phyloP scores from a whole-genome alignment of 2,329 filamentous ascomycete species.

The Fusarium sp. region DNA sequence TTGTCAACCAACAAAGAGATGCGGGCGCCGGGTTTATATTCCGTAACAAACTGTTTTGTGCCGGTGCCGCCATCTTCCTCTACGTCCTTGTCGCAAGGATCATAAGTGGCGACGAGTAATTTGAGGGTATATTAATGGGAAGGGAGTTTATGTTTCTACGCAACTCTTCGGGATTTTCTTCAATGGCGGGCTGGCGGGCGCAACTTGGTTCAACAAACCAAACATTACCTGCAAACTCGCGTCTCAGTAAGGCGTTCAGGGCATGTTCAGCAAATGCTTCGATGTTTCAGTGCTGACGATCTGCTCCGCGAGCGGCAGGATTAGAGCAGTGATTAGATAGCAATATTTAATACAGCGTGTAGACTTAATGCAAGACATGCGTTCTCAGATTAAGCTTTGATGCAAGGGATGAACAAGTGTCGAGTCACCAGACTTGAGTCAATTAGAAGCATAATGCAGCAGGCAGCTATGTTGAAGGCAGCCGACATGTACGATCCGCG shows the following conservation, averaged over 20 bases:
- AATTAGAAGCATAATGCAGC: background rate
- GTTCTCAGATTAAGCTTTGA: background rate
- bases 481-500: background rate
- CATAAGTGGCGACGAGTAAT: slow-evolving; percentile 62
- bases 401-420: background rate
- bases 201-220: slow-evolving; percentile 36
- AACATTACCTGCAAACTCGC: slow-evolving; percentile 33
- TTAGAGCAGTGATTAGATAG: slow-evolving; percentile 18
- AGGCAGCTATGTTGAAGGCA: background rate
- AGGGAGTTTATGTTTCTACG: slow-evolving; percentile 4
- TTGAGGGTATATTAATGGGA: background rate
- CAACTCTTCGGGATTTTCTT: slow-evolving; percentile 14
- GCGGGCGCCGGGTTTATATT: slow-evolving; percentile 85
- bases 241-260: slow-evolving; percentile 43
- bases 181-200: slow-evolving; percentile 29
- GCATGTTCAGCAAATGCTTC: slow-evolving; percentile 29
- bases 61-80: slow-evolving; percentile 75
- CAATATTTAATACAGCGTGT: slow-evolving; percentile 23
- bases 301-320: slow-evolving; percentile 9
- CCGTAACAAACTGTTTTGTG: slow-evolving; percentile 80
- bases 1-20: slow-evolving; percentile 77
- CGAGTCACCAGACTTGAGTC: background rate
- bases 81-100: slow-evolving; percentile 87
- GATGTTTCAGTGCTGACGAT: slow-evolving; percentile 1
- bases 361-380: slow-evolving; percentile 11